Percentiles rank a stretch among this genome's conserved stretches.
These are phyloP conservation scores for Cladosporium colombiae DNA, from an alignment of 2,329 filamentous ascomycete genomes.

Conservation along the genomic window DNA sequence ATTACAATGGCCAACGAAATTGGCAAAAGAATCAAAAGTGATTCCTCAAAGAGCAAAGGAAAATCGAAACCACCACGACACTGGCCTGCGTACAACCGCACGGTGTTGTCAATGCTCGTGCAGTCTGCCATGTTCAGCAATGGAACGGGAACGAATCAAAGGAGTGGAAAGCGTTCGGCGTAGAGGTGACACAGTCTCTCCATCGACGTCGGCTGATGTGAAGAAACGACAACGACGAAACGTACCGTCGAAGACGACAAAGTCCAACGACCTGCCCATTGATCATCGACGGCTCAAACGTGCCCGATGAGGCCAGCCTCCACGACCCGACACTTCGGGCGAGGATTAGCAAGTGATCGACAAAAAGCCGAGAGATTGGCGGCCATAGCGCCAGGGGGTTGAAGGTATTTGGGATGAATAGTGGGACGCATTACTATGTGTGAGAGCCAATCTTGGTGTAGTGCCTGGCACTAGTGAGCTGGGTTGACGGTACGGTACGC, in stretches of 20 bases:
- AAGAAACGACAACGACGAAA: not conserved
- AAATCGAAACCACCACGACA: constrained; percentile 42
- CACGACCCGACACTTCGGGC: constrained; percentile 3
- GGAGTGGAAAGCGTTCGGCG: not conserved
- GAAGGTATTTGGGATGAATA: constrained; percentile 17
- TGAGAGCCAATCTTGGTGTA: not conserved
- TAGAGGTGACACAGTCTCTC: not conserved
- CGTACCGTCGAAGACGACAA: not conserved
- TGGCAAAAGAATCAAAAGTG: constrained; percentile 38
- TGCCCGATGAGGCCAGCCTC: not conserved
- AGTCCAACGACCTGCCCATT: not conserved
- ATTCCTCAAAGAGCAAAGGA: constrained; percentile 40
- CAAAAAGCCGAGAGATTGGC: not conserved
- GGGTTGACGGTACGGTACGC: constrained; percentile 1
- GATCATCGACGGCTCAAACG: constrained; percentile 11
- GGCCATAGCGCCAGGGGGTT: constrained; percentile 3
- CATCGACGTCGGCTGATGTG: not conserved
- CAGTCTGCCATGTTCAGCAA: constrained; percentile 14
- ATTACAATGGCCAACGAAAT: constrained; percentile 35
- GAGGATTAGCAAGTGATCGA: constrained; percentile 6
- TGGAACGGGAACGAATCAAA: not conserved
- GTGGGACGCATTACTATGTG: not conserved
- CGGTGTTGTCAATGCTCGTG: constrained; percentile 4
- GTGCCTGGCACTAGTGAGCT: not conserved
- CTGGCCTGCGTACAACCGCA: constrained; percentile 15